A percentile compares a stretch with the other conserved stretches of the same genome.
Conservation (phyloP, 495 filamentous ascomycete species). For the Penicillium pulvis region DNA sequence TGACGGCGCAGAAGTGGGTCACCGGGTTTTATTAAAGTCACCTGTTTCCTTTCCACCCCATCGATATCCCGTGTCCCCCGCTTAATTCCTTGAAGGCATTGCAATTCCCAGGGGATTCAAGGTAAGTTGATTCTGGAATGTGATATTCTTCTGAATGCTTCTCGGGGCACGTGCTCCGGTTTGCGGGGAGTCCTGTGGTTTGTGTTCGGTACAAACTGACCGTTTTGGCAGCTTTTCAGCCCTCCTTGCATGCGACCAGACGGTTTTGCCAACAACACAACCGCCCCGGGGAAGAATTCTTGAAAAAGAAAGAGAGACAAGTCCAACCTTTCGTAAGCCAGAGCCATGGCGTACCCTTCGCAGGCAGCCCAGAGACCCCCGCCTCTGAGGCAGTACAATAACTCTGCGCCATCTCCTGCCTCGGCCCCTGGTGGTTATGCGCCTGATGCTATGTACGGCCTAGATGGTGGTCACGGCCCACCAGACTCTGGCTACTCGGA, state of each 20-base stretch:
- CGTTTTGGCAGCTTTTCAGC: conserved; percentile 6
- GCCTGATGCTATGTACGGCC: conserved; percentile 53
- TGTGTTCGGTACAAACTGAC: conserved; percentile 11
- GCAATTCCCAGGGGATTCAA: not conserved
- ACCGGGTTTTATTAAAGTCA: conserved; percentile 21
- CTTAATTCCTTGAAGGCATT: not conserved
- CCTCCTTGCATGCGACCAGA: conserved; percentile 28
- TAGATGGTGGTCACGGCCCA: conserved; percentile 45
- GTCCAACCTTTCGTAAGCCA: conserved; percentile 1
- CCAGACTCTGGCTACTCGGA: conserved; percentile 31
- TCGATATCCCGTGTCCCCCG: conserved; percentile 2
- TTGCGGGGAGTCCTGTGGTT: conserved; percentile 13
- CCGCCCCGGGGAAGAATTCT: conserved; percentile 3
- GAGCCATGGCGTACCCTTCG: conserved; percentile 39
- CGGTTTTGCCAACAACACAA: conserved; percentile 8
- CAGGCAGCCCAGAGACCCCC: conserved; percentile 44
- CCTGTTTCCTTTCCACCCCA: conserved; percentile 15
- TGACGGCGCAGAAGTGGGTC: conserved; percentile 22
- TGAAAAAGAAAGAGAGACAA: not conserved
- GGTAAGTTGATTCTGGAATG: not conserved
- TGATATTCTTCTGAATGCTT: not conserved
- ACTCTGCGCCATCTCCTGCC: conserved; percentile 27
- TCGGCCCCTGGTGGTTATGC: conserved; percentile 39
- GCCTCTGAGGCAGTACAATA: conserved; percentile 55
- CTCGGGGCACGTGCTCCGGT: conserved; percentile 12